phyloP scores from a whole-genome alignment of 805 yeast genomes.

The Deakozyma indianensis region DNA sequence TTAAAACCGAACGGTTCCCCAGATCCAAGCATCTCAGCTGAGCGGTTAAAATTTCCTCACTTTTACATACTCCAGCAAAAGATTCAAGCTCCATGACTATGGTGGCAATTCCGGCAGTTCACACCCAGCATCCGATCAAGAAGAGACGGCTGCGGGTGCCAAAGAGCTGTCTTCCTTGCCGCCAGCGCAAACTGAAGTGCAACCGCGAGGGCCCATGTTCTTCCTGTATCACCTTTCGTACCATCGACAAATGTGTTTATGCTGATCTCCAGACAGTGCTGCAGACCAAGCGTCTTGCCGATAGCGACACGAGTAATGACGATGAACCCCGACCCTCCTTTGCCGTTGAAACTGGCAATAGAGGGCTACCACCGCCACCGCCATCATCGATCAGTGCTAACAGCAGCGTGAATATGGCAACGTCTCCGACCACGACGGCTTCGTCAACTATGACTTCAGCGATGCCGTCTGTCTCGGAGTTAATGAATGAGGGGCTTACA shows the following conservation, averaged over 20 bases:
- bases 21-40: neutral
- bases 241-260: slow-evolving; percentile 1
- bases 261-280: neutral
- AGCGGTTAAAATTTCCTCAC: no score
- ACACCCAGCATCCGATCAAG: neutral
- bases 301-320: neutral
- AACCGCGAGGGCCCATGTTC: slow-evolving; percentile 12
- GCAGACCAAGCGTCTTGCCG: neutral
- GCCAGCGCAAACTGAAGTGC: slow-evolving; percentile 5
- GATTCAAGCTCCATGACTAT: neutral
- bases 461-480: neutral
- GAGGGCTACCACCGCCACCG: no score
- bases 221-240: slow-evolving; percentile 8
- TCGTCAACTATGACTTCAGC: no score
- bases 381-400: no score
- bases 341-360: neutral
- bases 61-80: no score
- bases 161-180: neutral
- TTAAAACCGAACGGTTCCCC: no score
- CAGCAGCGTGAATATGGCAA: no score
- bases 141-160: neutral
- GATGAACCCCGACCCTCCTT: neutral
- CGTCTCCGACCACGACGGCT: no score
- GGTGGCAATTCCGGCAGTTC: neutral
- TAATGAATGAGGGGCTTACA: no score